Base-by-base conservation (phyloP, 2,329 filamentous ascomycete species). In the Acarospora socialis region DNA sequence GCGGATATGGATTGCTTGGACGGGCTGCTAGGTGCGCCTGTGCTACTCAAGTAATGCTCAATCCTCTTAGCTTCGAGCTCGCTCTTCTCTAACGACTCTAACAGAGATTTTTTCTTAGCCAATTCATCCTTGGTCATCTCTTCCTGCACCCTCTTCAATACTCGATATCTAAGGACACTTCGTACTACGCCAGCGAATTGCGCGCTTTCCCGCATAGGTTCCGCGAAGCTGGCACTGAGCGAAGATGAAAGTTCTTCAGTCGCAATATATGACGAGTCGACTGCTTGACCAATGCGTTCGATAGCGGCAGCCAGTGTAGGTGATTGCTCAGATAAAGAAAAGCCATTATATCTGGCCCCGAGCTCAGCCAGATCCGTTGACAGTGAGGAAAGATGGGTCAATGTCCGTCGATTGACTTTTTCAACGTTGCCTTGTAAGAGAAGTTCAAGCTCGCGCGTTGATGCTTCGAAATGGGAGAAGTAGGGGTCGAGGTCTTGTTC, bases 61-160 rank as follows among this genome's bases (percentile, higher is more conserved):
- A 98, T 90, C 28, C 92, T 75, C 49, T 81, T 81, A 1, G 90
- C 86, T 59, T 98, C 90, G 4, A 79, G 70, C 56, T 98, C 90
- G 49, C 87, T 95, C 36, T 76, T 73, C 59, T 98, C 90, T n/a
- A 98, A 62, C 28, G 86, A 80, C 26, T 92, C 82, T 9, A 98
- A 66, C 8, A 90, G 66, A 3, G 69, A 62, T 46, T 70, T 74
- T 61, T 95, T 95, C 65, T 87, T 93, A 34, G 77, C 70, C 7
- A 98, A 65, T 47, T 98, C 86, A 37, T 98, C 90, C 26, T 78
- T 77, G 2, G 90, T 95, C 76, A 95, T 87, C 51, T 98, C 90
- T 54, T 95, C 84, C 51, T 98, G 90, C 32, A 98, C 82, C 28
- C 90, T 72, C 61, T 98, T 98, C 40, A 94, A 61, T 3, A 95